Base-by-base conservation (phyloP, 345 rosid genomes). In the Linum tenue region DNA sequence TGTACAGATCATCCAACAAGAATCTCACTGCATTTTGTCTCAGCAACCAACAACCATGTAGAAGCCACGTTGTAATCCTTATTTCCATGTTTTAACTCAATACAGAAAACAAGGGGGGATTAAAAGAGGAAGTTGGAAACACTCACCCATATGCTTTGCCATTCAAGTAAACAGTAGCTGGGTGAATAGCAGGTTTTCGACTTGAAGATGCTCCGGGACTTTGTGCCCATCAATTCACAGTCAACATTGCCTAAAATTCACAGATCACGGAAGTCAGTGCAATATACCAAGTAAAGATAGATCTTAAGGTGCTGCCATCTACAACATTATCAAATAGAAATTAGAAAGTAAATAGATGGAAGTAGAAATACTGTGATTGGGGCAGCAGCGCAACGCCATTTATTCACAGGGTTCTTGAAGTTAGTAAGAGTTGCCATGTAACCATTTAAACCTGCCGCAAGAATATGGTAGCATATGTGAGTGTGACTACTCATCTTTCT, bases 341-440 rank as follows among this genome's bases (percentile, higher is more conserved):
- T n/a, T n/a, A n/a, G n/a, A n/a, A n/a, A n/a, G n/a, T n/a, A n/a
- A n/a, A n/a, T 42, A 56, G 65, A 64, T 17, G 55, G 73, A 78
- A 80, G n/a, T n/a, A n/a, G n/a, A 79, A 80, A 73, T 67, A 90
- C 98, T 70, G 97, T 75, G 53, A 92, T 72, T 60, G 98, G 98
- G 77, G 98, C 94, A 73, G 97, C 97, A 71, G 95, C 92, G 75
- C 97, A 92, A 1, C 83, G 83, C 99, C 99, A 92, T 94, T 63
- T n/a, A n/a, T n/a, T n/a, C n/a, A n/a, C n/a, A n/a, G n/a, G n/a
- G n/a, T n/a, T n/a, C n/a, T n/a, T n/a, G n/a, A n/a, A n/a, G n/a
- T n/a, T n/a, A n/a, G n/a, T n/a, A n/a, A n/a, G n/a, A n/a, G n/a
- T n/a, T n/a, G 97, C 92, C 97, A 94, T 82, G 86, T 88, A 94